Conservation (phyloP, 2,329 filamentous ascomycete genomes). For the Alternaria triticina region DNA sequence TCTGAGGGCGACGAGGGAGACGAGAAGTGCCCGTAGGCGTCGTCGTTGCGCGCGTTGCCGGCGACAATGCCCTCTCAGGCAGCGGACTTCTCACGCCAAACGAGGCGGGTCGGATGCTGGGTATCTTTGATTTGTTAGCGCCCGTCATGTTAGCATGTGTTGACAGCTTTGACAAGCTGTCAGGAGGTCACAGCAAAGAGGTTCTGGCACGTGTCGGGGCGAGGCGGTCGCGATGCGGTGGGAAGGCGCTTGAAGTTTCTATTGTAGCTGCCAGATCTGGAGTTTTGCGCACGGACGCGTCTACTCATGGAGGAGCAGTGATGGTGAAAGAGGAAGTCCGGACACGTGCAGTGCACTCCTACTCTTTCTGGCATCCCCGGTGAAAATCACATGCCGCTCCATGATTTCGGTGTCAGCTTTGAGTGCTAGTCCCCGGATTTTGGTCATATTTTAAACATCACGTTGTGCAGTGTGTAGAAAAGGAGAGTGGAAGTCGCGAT, state of each 20-base stretch:
- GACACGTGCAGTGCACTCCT: background rate
- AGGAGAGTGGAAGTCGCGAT: conserved; percentile 1
- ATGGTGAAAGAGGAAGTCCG: conserved; percentile 16
- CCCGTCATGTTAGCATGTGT: conserved; percentile 8
- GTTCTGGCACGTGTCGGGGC: background rate
- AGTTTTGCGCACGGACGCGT: background rate
- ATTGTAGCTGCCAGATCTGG: background rate
- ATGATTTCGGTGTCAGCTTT: rapidly evolving
- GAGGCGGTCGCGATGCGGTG: background rate
- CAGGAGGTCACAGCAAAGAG: background rate
- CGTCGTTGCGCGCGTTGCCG: background rate
- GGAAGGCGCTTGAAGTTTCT: background rate
- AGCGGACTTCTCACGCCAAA: conserved; percentile 20
- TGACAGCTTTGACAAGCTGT: conserved; percentile 8
- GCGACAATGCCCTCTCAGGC: conserved; percentile 2
- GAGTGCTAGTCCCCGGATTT: rapidly evolving
- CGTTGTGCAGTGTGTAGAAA: background rate
- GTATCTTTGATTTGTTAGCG: conserved; percentile 15
- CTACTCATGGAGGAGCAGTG: background rate
- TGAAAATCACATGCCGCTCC: background rate
- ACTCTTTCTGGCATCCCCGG: background rate
- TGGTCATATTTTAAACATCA: background rate
- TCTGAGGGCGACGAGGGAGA: conserved; percentile 36
- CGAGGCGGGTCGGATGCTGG: conserved; percentile 1
- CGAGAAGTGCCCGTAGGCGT: conserved; percentile 25